phyloP scores from a whole-genome alignment of 352 stramenopile genomes.

The Phytophthora tentaculata region DNA sequence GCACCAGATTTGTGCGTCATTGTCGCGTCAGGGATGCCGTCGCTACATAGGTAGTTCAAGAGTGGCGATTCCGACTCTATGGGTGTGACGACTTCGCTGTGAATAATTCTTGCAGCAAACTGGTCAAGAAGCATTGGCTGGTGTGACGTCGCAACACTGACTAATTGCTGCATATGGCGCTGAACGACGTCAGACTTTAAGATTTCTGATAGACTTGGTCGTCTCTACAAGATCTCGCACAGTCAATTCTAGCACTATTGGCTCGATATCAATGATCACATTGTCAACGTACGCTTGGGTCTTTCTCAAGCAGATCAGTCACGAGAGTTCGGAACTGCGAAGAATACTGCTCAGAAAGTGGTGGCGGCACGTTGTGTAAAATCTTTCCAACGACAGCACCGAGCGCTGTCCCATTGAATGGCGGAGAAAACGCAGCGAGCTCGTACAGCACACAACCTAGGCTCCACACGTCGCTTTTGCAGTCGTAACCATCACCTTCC shows the following conservation, averaged over 20 bases:
- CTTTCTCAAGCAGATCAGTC: slow-evolving; percentile 49
- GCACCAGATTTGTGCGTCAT: background rate
- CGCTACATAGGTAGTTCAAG: background rate
- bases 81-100: background rate
- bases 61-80: slow-evolving; percentile 7
- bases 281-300: slow-evolving; percentile 31
- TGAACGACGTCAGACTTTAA: slow-evolving; percentile 37
- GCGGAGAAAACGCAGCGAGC: slow-evolving; percentile 56
- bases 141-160: slow-evolving; percentile 39
- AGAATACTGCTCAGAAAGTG: slow-evolving; percentile 40
- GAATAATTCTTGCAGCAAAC: slow-evolving; percentile 14
- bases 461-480: slow-evolving; percentile 85
- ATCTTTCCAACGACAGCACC: slow-evolving; percentile 69
- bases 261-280: background rate
- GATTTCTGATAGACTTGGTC: slow-evolving; percentile 33
- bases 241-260: background rate
- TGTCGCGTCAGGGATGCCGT: too few species aligned
- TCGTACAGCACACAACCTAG: slow-evolving; percentile 89
- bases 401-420: slow-evolving; percentile 68
- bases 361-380: slow-evolving; percentile 35
- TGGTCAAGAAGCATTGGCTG: slow-evolving; percentile 38
- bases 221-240: slow-evolving; percentile 18
- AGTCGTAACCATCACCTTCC: slow-evolving; percentile 62
- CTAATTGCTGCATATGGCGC: slow-evolving; percentile 34
- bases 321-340: slow-evolving; percentile 38